Percentiles rank a stretch among this genome's conserved stretches.
Evolutionary conservation across 2,329 filamentous ascomycete species (phyloP).

Genomic region (Rutstroemia sp.): DNA sequence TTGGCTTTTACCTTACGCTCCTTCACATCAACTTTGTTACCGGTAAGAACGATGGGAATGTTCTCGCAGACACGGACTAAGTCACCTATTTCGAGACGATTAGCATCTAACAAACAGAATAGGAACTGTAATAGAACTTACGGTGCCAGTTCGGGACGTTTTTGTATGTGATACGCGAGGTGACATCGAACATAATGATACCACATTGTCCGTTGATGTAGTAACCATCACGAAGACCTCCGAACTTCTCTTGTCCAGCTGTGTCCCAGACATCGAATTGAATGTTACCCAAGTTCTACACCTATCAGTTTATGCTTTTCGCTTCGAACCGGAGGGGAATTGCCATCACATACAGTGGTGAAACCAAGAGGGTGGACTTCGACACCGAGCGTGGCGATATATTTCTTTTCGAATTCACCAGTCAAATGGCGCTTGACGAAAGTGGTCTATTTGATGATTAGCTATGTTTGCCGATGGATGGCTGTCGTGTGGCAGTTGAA

Average conservation of each 20-base stretch:
- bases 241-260: conserved; percentile 98
- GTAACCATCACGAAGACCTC: conserved; percentile 98
- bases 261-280: conserved; percentile 99
- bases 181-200: conserved; percentile 99
- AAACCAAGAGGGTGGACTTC: conserved; percentile 98
- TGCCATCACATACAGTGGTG: conserved; percentile 71
- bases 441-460: conserved; percentile 64
- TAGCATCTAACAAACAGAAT: conserved; percentile 8
- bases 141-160: conserved; percentile 99
- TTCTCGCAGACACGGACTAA: conserved; percentile 99
- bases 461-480: conserved; percentile 12
- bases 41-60: conserved; percentile 95
- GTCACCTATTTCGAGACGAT: conserved; percentile 56
- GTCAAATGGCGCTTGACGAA: conserved; percentile 99
- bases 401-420: conserved; percentile 99
- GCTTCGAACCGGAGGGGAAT: neutral
- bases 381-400: conserved; percentile 98
- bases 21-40: conserved; percentile 99
- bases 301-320: neutral
- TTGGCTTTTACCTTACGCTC: conserved; percentile 99
- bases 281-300: conserved; percentile 83
- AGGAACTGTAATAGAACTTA: conserved; percentile 44
- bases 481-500: conserved; percentile 18
- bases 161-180: conserved; percentile 99
- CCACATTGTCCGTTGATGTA: conserved; percentile 99